Base-by-base conservation (phyloP, 768 basidiomycete species). In the Sistotremastrum niveocremeum region DNA sequence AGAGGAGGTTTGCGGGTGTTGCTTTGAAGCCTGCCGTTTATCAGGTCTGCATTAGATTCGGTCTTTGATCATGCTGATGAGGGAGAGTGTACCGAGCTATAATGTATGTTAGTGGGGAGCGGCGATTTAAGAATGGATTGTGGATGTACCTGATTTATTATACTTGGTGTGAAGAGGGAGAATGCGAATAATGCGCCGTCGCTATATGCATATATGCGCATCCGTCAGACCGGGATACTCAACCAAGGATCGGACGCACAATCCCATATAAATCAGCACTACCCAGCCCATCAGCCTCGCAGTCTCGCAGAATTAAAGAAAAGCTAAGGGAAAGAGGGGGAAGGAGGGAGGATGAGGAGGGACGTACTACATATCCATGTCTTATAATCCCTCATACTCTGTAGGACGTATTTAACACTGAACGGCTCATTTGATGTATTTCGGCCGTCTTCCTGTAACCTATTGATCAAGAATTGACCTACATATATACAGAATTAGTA, bases 251-350 rank as follows among this genome's bases (percentile, higher is more conserved):
- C 40, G 34, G 44, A 59, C 69, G 52, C 57, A 82, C 75, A 77
- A 79, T 44, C 80, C 81, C 74, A 78, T 77, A 54, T 76, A 78
- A 20, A 81, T 74, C 6, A 76, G 72, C 79, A 81, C 80, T 81
- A n/a, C 31, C 11, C 32, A 20, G 42, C 47, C 30, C 46, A 50
- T 39, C 46, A 53, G 4, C 39, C 37, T 20, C 20, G 20, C 29
- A 20, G 34, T 11, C 31, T 41, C 34, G 40, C 36, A 12, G 20
- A 20, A 20, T 20, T 31, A 38, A 30, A 34, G 39, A 29, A 5
- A 5, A 6, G 11, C 9, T n/a, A 5, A 37, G 41, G 36, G 33
- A 46, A 20, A 20, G 20, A 20, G 20, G 20, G 20, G 20, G 20
- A 20, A 20, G 20, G 20, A 20, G 20, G 20, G 20, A 20, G 20